Evolutionary conservation across 495 filamentous ascomycete genomes (phyloP).

Genomic region (Recurvomyces mirabilis): DNA sequence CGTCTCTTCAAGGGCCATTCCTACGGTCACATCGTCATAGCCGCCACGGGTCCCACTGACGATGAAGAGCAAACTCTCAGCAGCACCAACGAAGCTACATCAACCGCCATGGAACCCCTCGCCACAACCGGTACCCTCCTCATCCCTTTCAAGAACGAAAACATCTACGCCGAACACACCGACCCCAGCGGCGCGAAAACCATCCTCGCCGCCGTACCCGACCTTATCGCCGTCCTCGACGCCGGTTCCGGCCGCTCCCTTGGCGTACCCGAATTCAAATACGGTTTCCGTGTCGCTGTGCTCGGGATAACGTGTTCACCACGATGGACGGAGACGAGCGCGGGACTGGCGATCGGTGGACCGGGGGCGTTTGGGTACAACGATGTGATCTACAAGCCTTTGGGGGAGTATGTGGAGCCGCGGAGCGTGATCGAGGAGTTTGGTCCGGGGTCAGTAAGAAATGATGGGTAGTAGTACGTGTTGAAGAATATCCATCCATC

Average conservation of each 20-base stretch:
- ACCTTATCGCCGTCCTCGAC: slow-evolving; percentile 51
- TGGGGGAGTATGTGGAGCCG: slow-evolving; percentile 40
- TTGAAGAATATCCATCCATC: no score
- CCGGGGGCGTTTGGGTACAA: slow-evolving; percentile 43
- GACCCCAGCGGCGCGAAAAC: slow-evolving; percentile 31
- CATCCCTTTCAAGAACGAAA: slow-evolving; percentile 57
- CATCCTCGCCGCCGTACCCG: slow-evolving; percentile 47
- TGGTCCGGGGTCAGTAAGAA: no score
- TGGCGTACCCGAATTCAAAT: slow-evolving; percentile 51
- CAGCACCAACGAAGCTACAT: no score
- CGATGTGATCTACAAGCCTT: slow-evolving; percentile 37
- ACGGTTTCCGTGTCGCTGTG: slow-evolving; percentile 46
- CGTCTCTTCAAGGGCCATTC: slow-evolving; percentile 44
- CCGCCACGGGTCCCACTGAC: no score
- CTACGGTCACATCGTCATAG: slow-evolving; percentile 44
- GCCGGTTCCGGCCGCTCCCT: slow-evolving; percentile 48
- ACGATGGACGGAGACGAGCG: slow-evolving; percentile 41
- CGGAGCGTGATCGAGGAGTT: slow-evolving; percentile 44
- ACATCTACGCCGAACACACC: slow-evolving; percentile 42
- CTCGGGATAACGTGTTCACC: slow-evolving; percentile 47
- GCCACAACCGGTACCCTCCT: slow-evolving; percentile 33
- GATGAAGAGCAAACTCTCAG: no score
- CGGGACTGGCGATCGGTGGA: slow-evolving; percentile 42
- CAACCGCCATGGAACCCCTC: not conserved
- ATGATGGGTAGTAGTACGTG: no score